Evolutionary conservation across 495 filamentous ascomycete species (phyloP), one percentile per base, ranked within the genome.

Genomic region (Aspergillus ostianus): DNA sequence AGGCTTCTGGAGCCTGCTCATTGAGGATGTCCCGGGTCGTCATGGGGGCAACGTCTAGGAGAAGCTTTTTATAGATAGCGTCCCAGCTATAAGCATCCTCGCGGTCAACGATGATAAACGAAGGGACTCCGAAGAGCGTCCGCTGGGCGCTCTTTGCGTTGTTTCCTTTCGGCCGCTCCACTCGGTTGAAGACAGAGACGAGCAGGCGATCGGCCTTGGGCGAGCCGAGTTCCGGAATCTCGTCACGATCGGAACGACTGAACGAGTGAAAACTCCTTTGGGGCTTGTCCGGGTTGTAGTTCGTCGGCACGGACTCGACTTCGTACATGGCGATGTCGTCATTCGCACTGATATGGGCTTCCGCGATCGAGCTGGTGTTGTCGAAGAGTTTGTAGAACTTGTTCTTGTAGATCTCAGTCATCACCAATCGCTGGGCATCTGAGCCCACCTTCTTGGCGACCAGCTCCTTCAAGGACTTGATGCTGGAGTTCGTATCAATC

Each of bases 381-480:
- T 89, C 82, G 61, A 93, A 95, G 18, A 87, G 78, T 64, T 89
- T 90, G 76, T 90, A 98, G 73, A 97, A 93, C 58, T 85, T 90
- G 55, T 78, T 72, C 61, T 86, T 87, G 70, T 89, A 95, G 23
- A 93, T 83, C 59, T 98, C 94, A 8, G 84, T 85, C 12, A 84
- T 85, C 66, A 95, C 82, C 9, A 96, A 75, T 56, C 70, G 79
- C 51, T 81, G 71, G 9, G 77, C 67, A 55, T 86, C 76, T 6
- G 82, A 68, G 9, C 83, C 84, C 47, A 90, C 83, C 58, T 87
- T 87, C 36, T 78, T 81, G 8, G 85, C 90, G 19, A 98, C 72
- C 60, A 87, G 87, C 55, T 93, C 83, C 65, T 94, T 96, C 60
- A 97, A 71, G 2, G 75, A 70, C 62, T 82, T 84, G 58, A 97